A percentile compares a stretch with the other conserved stretches of the same genome.
These are phyloP conservation scores for Diaporthe aspalathi DNA, from an alignment of 2,329 filamentous ascomycete genomes.

Conservation along the genomic window DNA sequence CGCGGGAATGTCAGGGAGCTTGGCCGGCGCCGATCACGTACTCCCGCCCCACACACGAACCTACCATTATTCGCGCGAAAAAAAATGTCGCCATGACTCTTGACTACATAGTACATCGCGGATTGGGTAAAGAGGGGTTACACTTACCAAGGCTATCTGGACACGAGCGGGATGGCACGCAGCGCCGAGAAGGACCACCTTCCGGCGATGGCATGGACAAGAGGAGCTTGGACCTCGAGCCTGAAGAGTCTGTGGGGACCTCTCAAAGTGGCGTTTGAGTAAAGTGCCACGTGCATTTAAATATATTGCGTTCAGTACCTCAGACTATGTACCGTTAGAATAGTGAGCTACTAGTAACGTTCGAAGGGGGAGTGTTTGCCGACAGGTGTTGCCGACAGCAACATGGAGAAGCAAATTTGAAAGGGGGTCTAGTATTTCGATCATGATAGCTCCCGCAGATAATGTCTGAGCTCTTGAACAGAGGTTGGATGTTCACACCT, in stretches of 20 bases:
- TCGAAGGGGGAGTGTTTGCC: neutral
- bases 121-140: neutral
- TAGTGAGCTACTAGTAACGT: neutral
- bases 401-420: neutral
- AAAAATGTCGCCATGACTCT: slow-evolving; percentile 3
- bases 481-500: too few relatives aligned
- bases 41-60: neutral
- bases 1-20: neutral
- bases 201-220: neutral
- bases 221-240: neutral
- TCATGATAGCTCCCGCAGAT: neutral
- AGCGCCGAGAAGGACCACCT: neutral
- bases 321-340: neutral
- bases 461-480: neutral
- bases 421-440: neutral
- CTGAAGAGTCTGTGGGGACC: neutral
- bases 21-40: neutral
- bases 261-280: neutral
- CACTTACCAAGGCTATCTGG: neutral
- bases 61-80: neutral
- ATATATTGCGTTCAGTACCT: neutral
- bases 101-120: neutral
- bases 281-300: neutral
- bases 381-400: neutral
- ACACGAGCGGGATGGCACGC: slow-evolving; percentile 9